phyloP scores from a whole-genome alignment of 2,329 filamentous ascomycete species.

The Saccharata proteae region DNA sequence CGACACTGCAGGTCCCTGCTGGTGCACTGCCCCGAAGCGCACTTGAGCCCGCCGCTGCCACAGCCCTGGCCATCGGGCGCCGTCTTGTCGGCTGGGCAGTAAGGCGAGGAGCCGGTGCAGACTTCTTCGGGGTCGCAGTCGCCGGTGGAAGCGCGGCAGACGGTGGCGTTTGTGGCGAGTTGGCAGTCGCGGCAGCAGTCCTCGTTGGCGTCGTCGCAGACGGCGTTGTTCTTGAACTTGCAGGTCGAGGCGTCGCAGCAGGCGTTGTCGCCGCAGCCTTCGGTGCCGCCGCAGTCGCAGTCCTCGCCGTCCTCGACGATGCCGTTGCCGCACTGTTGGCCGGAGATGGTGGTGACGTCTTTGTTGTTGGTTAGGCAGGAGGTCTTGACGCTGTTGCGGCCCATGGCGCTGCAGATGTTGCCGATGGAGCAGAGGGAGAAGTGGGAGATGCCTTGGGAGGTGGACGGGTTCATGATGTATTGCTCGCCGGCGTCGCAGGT shows the following conservation, averaged over 20 bases:
- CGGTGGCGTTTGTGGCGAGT: conserved; percentile 51
- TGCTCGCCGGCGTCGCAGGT: conserved; percentile 64
- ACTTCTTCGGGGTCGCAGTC: conserved; percentile 75
- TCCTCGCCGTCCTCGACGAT: conserved; percentile 92
- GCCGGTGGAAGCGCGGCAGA: conserved; percentile 72
- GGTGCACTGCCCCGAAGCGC: conserved; percentile 89
- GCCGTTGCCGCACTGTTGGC: conserved; percentile 85
- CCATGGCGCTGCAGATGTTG: conserved; percentile 83
- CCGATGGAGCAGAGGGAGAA: conserved; percentile 88
- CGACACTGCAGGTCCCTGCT: conserved; percentile 83
- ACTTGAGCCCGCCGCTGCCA: conserved; percentile 58
- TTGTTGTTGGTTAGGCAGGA: conserved; percentile 75
- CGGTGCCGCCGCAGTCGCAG: conserved; percentile 79
- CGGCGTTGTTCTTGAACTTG: conserved; percentile 61
- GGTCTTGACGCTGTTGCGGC: conserved; percentile 62
- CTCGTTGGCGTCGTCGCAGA: conserved; percentile 77
- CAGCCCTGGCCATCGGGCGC: conserved; percentile 60
- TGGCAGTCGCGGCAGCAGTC: conserved; percentile 68
- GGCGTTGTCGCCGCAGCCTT: conserved; percentile 57
- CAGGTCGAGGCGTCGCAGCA: conserved; percentile 85
- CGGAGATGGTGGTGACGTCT: conserved; percentile 67
- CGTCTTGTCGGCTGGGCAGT: conserved; percentile 63
- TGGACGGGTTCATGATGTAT: conserved; percentile 96
- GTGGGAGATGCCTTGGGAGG: conserved; percentile 54
- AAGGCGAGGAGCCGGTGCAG: conserved; percentile 60